Base-by-base conservation (phyloP, 495 filamentous ascomycete species). In the Xylaria bambusicola region DNA sequence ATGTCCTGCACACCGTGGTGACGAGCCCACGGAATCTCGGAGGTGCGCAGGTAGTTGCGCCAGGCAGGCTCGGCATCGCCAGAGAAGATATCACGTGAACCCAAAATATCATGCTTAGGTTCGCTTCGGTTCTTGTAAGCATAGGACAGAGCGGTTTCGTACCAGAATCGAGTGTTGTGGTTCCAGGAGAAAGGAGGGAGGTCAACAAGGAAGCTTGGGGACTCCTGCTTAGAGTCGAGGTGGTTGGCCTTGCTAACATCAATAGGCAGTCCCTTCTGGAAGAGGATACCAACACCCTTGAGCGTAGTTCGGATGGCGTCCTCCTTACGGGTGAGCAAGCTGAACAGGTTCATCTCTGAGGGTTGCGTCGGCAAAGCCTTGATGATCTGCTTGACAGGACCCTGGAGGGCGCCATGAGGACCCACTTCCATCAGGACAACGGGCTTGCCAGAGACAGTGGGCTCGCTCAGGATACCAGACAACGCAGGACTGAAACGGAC, bases 391-490 rank as follows among this genome's bases (percentile, higher is more conserved):
- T 75, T 73, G 20, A 83, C 56, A 0, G 83, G 82, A 0, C 77
- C 78, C 44, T 77, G 71, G 0, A 88, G 62, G 2, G 84, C 79
- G 13, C 71, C 66, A 56, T 87, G 84, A 41, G 85, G 82, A 1
- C 85, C 84, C 48, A 85, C 66, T 52, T 86, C 83, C 20, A 86
- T 60, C 13, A 85, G 52, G 12, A 52, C 61, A 38, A 64, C 24
- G 3, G 62, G 53, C 18, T 62, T 61, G 23, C 60, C 47, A 9
- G 51, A 26, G 21, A 72, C 12, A 53, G 47, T 27, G 21, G 55
- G 46, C 7, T 58, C 45, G 27, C 53, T 40, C 47, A 67, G 10
- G 23, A 73, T 51, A 45, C 52, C 48, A 17, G 50, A 38, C 0
- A 77, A 47, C 12, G 75, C 76, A 13, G 69, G 61, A 3, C 69